Evolutionary conservation across 352 stramenopile genomes (phyloP), one percentile per base, ranked within the genome.

Genomic region (Globisporangium radiosum): DNA sequence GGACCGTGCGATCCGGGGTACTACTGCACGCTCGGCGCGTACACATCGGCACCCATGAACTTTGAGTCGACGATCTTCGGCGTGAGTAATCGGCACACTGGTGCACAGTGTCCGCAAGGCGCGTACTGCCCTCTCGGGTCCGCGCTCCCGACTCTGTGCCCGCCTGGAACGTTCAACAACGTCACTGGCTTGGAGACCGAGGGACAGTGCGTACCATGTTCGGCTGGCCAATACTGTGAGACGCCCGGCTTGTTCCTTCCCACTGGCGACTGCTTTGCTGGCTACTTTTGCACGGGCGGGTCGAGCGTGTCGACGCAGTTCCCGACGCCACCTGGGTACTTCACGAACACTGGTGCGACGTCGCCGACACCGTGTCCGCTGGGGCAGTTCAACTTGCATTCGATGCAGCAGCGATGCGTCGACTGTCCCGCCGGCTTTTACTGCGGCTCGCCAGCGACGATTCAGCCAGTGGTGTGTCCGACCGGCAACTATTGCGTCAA

Each of bases 11-110:
- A 92, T 25, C 75, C 85, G 14, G 94, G 94, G 0, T 97, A 97
- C 61, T 98, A 97, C 64, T 98, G 94, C 57, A 82, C 81, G 2
- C 51, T 79, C 1, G 90, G 91, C 1, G 90, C 87, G 4, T 97
- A 96, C 54, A 97, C 89, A 0, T 96, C 87, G 1, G 87, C 90
- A 13, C 94, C 93, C 1, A 94, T 89, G 79, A 77, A 84, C 54
- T 88, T 76, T 53, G 80, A 90, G 64, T 73, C 68, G 0, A 78
- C 77, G 5, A 56, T 89, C 5, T 88, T 89, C 47, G 80, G 80
- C 13, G 74, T 90, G 11, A 81, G 54, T 37, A 88, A 81, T 60
- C 73, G 69, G 33, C 76, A 91, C 47, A 84, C 81, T 42, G 85
- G 80, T 2, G 82, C 74, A 11, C 73, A 77, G 39, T 95, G 86